These are phyloP conservation scores for Boletus coccyginus DNA, from an alignment of 768 basidiomycete species.

Conservation along the genomic window DNA sequence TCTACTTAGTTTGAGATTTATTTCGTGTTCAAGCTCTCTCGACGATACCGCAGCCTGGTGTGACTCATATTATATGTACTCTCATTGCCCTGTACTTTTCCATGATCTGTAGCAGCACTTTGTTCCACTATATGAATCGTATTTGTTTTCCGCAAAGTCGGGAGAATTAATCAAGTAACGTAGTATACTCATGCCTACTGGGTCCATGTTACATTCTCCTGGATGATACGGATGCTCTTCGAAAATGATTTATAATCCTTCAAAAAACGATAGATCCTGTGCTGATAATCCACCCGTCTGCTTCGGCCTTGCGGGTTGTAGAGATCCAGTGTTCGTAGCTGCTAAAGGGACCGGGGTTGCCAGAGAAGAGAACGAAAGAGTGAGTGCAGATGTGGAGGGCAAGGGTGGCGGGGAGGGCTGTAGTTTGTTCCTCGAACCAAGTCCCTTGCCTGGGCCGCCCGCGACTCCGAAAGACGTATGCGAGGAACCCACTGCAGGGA, in stretches of 20 bases:
- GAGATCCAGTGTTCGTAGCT: slow-evolving; percentile 5
- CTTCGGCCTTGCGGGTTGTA: slow-evolving; percentile 18
- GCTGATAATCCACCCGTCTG: slow-evolving; percentile 65
- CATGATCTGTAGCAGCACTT: background rate
- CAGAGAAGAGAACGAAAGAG: slow-evolving; percentile 16
- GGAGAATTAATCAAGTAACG: background rate
- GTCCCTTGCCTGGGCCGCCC: background rate
- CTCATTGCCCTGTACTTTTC: background rate
- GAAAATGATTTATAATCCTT: slow-evolving; percentile 49
- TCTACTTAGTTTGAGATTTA: background rate
- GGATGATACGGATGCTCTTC: background rate
- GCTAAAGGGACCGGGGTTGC: slow-evolving; percentile 6
- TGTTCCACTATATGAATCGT: background rate
- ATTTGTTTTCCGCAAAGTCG: background rate
- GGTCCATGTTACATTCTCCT: background rate
- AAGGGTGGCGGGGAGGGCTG: slow-evolving; percentile 18
- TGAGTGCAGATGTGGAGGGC: slow-evolving; percentile 16
- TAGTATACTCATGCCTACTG: background rate
- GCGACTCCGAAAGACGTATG: slow-evolving; percentile 2
- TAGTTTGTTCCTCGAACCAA: slow-evolving; percentile 4
- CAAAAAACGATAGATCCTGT: slow-evolving; percentile 86
- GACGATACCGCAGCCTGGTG: slow-evolving; percentile 5
- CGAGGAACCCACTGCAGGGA: background rate
- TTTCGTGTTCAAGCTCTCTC: background rate
- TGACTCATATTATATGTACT: background rate